Conservation (phyloP, 1,284 basidiomycete genomes). For the Pseudozyma sp. region DNA sequence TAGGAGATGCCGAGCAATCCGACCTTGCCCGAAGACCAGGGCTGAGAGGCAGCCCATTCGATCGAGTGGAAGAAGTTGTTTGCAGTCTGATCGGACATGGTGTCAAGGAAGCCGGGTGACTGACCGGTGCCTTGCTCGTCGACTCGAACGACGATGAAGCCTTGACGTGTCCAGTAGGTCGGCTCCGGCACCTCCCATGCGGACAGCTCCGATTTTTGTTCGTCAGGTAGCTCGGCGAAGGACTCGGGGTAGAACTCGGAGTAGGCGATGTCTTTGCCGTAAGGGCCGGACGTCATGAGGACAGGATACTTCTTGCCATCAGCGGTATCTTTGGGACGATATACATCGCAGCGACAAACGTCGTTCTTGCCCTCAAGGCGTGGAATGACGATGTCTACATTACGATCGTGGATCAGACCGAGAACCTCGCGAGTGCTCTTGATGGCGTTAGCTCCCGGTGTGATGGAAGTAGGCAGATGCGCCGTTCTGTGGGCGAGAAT, state of each 20-base stretch:
- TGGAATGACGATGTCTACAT: constrained; percentile 67
- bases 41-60: constrained; percentile 68
- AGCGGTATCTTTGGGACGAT: constrained; percentile 48
- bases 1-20: constrained; percentile 68
- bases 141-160: constrained; percentile 67
- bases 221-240: constrained; percentile 62
- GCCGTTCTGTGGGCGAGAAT: constrained; percentile 12
- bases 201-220: constrained; percentile 61
- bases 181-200: constrained; percentile 69
- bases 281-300: constrained; percentile 65
- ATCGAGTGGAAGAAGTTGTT: constrained; percentile 65
- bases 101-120: constrained; percentile 65
- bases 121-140: constrained; percentile 67
- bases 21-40: constrained; percentile 67
- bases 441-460: constrained; percentile 29
- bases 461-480: constrained; percentile 20
- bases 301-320: constrained; percentile 55
- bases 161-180: constrained; percentile 65
- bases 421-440: constrained; percentile 12
- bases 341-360: constrained; percentile 64
- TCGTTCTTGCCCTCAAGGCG: constrained; percentile 57
- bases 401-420: constrained; percentile 51
- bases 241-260: constrained; percentile 56
- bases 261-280: constrained; percentile 68
- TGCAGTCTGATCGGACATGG: constrained; percentile 63